Evolutionary conservation across 192 early-diverging fungal genomes (phyloP).

Genomic region (Radiomyces spectabilis): DNA sequence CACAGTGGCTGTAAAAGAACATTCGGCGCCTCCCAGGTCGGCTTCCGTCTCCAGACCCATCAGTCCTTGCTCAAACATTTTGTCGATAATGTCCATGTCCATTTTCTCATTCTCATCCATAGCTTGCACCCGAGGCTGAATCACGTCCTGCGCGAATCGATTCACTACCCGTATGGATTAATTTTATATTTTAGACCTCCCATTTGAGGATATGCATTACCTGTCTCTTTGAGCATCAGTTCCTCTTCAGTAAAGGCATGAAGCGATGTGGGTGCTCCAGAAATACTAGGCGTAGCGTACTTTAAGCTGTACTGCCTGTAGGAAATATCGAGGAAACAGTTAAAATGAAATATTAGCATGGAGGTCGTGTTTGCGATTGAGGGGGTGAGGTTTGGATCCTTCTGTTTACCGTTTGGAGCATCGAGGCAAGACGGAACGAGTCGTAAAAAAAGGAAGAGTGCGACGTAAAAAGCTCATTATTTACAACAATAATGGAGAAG

Average conservation of each 20-base stretch:
- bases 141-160: conserved; percentile 73
- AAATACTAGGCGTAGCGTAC: conserved; percentile 7
- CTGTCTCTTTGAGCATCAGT: conserved; percentile 71
- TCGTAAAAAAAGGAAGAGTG: no score
- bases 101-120: conserved; percentile 91
- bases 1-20: conserved; percentile 73
- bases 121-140: conserved; percentile 71
- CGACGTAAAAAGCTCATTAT: no score
- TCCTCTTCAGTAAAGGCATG: conserved; percentile 86
- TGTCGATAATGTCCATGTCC: conserved; percentile 69
- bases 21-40: conserved; percentile 76
- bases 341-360: no score
- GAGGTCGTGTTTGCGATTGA: no score
- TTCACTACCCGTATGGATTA: conserved; percentile 48
- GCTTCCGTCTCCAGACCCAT: conserved; percentile 89
- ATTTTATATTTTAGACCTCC: no score
- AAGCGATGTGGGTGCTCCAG: conserved; percentile 50
- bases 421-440: no score
- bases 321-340: no score
- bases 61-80: conserved; percentile 85
- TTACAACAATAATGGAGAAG: no score
- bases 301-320: no score
- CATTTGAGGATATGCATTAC: no score
- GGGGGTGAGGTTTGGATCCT: no score
- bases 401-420: no score